These are phyloP conservation scores for Sporothrix variecibatus DNA, from an alignment of 2,329 filamentous ascomycete species.

Conservation along the genomic window DNA sequence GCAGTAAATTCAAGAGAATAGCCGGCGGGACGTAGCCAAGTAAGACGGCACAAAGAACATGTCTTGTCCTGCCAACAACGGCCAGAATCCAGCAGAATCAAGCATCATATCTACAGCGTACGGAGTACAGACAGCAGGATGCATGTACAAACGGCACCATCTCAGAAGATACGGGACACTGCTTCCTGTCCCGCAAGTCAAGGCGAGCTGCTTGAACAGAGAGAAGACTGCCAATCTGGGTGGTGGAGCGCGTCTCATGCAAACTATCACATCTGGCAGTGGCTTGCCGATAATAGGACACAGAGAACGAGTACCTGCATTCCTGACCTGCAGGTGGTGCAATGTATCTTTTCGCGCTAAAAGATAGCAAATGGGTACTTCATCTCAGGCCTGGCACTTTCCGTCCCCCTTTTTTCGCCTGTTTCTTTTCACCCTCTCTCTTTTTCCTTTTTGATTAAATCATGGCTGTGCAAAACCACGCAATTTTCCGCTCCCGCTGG, in stretches of 20 bases:
- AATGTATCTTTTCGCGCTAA: conserved; percentile 9
- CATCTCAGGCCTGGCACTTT: not conserved
- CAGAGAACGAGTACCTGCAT: not conserved
- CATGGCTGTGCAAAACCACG: conserved; percentile 15
- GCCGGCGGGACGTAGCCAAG: conserved; percentile 1
- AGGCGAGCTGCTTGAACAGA: not conserved
- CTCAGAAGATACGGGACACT: not conserved
- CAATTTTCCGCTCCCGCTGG: not conserved
- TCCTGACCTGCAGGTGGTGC: not conserved
- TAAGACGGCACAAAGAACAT: not conserved
- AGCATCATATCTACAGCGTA: not conserved
- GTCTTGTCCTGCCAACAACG: not conserved
- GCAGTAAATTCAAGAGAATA: not conserved
- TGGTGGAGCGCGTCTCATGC: not conserved
- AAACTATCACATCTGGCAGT: not conserved
- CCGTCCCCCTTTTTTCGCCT: not conserved
- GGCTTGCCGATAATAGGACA: not conserved
- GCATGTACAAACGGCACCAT: not conserved
- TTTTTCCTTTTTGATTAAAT: conserved; percentile 16
- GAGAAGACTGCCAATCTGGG: not conserved
- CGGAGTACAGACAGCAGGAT: not conserved
- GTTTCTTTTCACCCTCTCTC: not conserved
- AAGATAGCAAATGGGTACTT: not conserved
- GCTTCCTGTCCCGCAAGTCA: not conserved
- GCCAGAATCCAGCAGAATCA: not conserved